Percentiles rank a stretch among this genome's conserved stretches.
Conservation (phyloP, 139 green algal genomes). For the Coccomyxa sp. region DNA sequence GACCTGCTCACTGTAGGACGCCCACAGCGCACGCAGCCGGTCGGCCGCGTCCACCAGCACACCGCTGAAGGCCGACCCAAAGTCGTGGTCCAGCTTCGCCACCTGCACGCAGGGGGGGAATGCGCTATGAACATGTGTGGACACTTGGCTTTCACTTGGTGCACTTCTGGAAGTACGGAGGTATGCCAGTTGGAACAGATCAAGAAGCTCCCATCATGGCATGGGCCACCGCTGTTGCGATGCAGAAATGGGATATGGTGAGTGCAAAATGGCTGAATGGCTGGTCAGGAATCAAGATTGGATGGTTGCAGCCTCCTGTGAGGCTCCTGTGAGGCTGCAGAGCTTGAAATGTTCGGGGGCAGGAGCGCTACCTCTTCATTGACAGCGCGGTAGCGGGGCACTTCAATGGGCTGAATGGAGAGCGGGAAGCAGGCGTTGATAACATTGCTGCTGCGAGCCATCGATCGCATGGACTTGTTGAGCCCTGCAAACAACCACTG, state of each 20-base stretch:
- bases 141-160: not conserved
- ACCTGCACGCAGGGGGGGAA: conserved; percentile 22
- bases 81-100: conserved; percentile 88
- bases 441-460: conserved; percentile 65
- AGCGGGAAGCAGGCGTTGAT: conserved; percentile 62
- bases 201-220: not conserved
- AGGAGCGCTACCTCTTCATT: conserved; percentile 70
- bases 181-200: not conserved
- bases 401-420: conserved; percentile 54
- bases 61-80: conserved; percentile 74
- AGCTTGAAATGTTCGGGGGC: not conserved
- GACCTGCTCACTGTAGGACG: conserved; percentile 75
- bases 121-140: not conserved
- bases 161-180: not conserved
- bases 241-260: too few species aligned
- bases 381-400: conserved; percentile 70
- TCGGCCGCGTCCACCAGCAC: conserved; percentile 69
- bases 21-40: conserved; percentile 71
- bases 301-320: not conserved
- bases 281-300: not conserved
- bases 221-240: too few species aligned
- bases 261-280: not conserved
- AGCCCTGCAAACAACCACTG: conserved; percentile 64
- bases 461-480: conserved; percentile 61
- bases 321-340: not conserved